Conservation (phyloP, 2,329 filamentous ascomycete species). For the Talaromyces albobiverticillius region DNA sequence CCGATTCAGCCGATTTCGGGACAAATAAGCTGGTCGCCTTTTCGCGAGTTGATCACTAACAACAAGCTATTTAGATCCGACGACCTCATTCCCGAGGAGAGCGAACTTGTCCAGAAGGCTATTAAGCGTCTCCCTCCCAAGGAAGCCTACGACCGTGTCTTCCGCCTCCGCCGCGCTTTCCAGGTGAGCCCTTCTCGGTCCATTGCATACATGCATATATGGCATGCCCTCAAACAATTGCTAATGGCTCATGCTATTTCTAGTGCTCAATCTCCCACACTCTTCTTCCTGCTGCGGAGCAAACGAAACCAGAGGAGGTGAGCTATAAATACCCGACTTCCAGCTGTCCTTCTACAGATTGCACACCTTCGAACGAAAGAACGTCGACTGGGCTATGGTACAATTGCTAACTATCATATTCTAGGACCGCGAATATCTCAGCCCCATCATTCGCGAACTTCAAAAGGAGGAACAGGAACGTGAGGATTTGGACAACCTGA, state of each 20-base stretch:
- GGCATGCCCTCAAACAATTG: not conserved
- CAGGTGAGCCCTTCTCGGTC: constrained; percentile 58
- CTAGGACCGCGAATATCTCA: constrained; percentile 66
- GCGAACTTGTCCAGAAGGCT: constrained; percentile 78
- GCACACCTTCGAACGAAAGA: not conserved
- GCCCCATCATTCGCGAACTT: constrained; percentile 66
- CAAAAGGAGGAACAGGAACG: constrained; percentile 66
- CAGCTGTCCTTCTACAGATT: constrained; percentile 2
- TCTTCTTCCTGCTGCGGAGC: constrained; percentile 62
- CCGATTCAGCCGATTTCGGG: not conserved
- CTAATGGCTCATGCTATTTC: not conserved
- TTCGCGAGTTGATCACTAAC: constrained; percentile 1
- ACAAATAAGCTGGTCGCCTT: not conserved
- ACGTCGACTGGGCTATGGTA: not conserved
- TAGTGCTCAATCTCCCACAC: constrained; percentile 66
- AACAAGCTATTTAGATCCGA: constrained; percentile 65
- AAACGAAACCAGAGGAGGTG: constrained; percentile 68
- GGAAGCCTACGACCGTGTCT: constrained; percentile 94
- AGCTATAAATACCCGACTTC: constrained; percentile 23
- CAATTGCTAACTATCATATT: constrained; percentile 18
- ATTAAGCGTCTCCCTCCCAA: constrained; percentile 86
- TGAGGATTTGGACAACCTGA: constrained; percentile 65
- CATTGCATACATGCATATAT: not conserved
- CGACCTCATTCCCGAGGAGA: constrained; percentile 92
- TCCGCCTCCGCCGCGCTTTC: constrained; percentile 91